Evolutionary conservation across 805 yeast genomes (phyloP), one percentile per base, ranked within the genome.

Genomic region (Metschnikowia kofuensis): DNA sequence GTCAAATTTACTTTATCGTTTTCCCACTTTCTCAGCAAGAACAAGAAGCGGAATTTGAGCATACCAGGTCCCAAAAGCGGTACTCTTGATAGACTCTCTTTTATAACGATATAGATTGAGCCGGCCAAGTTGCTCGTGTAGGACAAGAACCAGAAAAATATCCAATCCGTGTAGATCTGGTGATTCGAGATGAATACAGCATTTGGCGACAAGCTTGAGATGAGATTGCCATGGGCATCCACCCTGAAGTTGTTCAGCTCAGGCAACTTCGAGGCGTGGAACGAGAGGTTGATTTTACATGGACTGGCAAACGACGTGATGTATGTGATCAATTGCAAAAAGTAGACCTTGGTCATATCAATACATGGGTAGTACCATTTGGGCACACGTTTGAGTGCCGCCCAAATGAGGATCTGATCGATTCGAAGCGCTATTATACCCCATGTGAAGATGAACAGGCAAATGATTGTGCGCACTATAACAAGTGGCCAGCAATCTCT

Each of bases 121-220:
- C 85, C 86, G 8, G 84, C 80, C 39, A 84, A 65, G n/a, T 75
- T 65, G 11, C 89, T 79, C 6, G 90, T 77, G 63, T 88, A 86
- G 0, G 87, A 73, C 16, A 87, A 51, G 81, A 88, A 92, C 99
- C 99, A 92, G 47, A 89, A 57, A 58, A 80, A 90, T 10, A 87
- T 75, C 99, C 99, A 92, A 64, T 92, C 99, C 4, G 92, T 83
- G 64, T 92, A 92, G 26, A 92, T 85, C 68, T 91, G 97, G 66
- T 92, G 98, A 63, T 92, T 92, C n/a, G 94, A 81, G 34, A 91
- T 84, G 40, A 85, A 64, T 2, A 92, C 76, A 0, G 87, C 76
- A 36, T 82, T 76, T 16, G 78, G 79, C 7, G 72, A 64, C 39
- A 84, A 58, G 11, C 56, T 49, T 52, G 45, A 52, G 48, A 34